Base-by-base conservation (phyloP, 176 grass and related monocot species). In the Poa pratensis region DNA sequence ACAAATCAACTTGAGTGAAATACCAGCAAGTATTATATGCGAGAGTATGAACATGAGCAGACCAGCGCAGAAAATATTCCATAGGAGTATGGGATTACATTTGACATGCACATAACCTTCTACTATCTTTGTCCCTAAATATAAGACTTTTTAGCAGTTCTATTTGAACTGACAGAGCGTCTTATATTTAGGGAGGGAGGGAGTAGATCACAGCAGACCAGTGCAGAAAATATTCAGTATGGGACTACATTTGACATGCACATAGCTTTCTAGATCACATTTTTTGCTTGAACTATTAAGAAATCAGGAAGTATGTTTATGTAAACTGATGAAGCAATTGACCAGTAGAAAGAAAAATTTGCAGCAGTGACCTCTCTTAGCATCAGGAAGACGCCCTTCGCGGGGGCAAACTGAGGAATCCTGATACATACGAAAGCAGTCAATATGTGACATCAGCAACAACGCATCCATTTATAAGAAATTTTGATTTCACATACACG, bases 311-410 rank as follows among this genome's bases (percentile, higher is more conserved):
- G 20, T 14, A 55, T 43, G 49, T 23, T 17, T 55, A 82, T 23
- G 42, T 35, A 71, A 82, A 77, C 49, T 49, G 18, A 59, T 67
- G 5, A 19, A 12, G 23, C 57, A 9, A 73, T 37, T 19, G 46
- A 75, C 19, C 15, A 35, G 22, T 42, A 73, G 2, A 65, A 80
- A 59, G 18, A 82, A 81, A 8, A 24, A 60, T 60, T 30, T 46
- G 68, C 79, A 46, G 15, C 14, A 50, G 7, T 67, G 67, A 96
- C 96, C 96, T 99, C 91, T 91, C 80, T 98, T 97, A 77, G 92
- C 94, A 94, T 97, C 92, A 14, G 94, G 95, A 68, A 94, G 89
- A 24, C 92, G 88, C 15, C 95, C 95, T 91, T 97, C 95, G 42
- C 72, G 92, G 22, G 96, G 93, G 65, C 96, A 96, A 80, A 94